A percentile compares a stretch with the other conserved stretches of the same genome.
Conservation (phyloP, 169 alveolate species). For the Plasmodium coatneyi region DNA sequence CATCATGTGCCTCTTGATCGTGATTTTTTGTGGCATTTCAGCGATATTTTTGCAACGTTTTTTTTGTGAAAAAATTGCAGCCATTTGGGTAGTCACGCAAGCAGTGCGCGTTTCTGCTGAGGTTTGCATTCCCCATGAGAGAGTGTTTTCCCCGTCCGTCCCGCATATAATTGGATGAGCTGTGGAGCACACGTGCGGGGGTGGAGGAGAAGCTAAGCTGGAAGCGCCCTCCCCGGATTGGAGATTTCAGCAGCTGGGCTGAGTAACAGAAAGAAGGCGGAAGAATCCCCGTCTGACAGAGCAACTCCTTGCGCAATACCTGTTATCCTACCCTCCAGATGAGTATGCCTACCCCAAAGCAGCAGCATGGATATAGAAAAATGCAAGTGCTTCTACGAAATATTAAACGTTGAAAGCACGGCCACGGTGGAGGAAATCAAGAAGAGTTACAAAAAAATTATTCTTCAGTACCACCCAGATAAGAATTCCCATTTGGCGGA, state of each 20-base stretch:
- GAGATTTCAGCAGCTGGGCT: neutral
- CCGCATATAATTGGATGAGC: neutral
- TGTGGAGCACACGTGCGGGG: neutral
- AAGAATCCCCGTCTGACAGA: neutral
- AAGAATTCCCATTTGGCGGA: constrained; percentile 81
- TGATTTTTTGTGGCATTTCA: neutral
- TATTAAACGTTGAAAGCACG: constrained; percentile 68
- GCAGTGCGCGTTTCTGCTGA: neutral
- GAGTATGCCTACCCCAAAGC: neutral
- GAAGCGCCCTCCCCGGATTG: neutral
- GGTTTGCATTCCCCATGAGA: neutral
- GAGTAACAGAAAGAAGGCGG: neutral
- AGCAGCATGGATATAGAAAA: constrained; percentile 46
- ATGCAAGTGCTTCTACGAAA: constrained; percentile 77
- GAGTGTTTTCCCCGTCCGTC: neutral
- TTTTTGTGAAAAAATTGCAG: neutral
- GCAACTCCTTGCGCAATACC: neutral
- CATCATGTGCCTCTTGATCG: neutral
- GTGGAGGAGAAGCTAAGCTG: neutral
- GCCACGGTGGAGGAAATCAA: constrained; percentile 85
- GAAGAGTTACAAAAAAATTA: constrained; percentile 87
- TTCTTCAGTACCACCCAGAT: constrained; percentile 91
- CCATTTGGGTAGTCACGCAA: neutral
- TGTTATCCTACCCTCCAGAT: neutral
- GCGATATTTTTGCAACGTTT: neutral